These are phyloP conservation scores for Halenospora varia DNA, from an alignment of 495 filamentous ascomycete species.

Conservation along the genomic window DNA sequence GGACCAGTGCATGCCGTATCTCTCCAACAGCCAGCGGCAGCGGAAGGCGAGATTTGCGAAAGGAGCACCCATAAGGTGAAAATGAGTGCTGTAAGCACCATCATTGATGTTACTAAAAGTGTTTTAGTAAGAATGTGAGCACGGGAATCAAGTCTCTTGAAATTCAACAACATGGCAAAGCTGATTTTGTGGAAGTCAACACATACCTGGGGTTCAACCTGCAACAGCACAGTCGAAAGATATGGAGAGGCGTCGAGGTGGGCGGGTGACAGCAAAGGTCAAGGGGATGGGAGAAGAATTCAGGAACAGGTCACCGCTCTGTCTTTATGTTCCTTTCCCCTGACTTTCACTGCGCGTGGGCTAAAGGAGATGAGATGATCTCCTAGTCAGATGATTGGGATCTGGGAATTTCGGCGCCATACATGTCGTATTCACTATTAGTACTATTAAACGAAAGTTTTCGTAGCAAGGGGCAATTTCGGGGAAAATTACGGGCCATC, in stretches of 20 bases:
- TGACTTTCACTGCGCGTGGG: not conserved
- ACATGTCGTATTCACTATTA: no score
- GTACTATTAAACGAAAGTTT: no score
- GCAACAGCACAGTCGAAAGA: not conserved
- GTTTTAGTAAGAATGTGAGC: not conserved
- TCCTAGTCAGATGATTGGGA: not conserved
- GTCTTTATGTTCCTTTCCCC: not conserved
- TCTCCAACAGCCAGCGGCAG: constrained; percentile 45
- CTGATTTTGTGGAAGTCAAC: no score
- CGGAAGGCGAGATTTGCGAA: not conserved
- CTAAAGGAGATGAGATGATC: not conserved
- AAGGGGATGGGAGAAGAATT: not conserved
- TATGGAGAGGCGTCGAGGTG: not conserved
- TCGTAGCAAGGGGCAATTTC: no score
- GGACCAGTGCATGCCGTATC: constrained; percentile 53
- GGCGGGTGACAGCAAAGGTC: not conserved
- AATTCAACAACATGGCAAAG: no score
- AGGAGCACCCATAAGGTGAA: not conserved
- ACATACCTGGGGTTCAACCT: not conserved
- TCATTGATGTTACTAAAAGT: constrained; percentile 5
- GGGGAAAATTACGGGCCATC: not conserved
- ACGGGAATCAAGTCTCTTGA: no score
- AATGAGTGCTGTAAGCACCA: constrained; percentile 5
- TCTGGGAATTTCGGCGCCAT: not conserved
- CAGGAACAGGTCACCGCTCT: no score